These are phyloP conservation scores for Ascochyta koolunga DNA, from an alignment of 2,329 filamentous ascomycete genomes.

Conservation along the genomic window DNA sequence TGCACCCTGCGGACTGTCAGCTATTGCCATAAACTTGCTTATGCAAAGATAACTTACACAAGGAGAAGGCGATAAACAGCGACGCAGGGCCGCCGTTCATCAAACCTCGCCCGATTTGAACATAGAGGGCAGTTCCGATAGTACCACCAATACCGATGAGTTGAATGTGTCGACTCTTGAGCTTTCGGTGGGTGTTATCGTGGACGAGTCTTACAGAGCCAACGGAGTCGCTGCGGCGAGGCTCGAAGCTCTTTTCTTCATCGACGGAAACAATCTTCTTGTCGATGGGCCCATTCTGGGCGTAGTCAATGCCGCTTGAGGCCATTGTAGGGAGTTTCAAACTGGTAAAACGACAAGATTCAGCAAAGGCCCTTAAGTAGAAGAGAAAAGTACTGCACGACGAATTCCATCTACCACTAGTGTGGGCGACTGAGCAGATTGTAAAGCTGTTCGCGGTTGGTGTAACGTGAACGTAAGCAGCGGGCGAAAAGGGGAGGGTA, in stretches of 20 bases:
- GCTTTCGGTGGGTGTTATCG: constrained; percentile 52
- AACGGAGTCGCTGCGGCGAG: constrained; percentile 32
- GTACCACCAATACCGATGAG: constrained; percentile 55
- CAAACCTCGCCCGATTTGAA: constrained; percentile 54
- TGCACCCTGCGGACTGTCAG: constrained; percentile 42
- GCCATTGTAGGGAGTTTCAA: constrained; percentile 34
- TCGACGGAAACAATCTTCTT: constrained; percentile 21
- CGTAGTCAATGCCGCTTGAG: constrained; percentile 43
- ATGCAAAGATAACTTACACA: constrained; percentile 43
- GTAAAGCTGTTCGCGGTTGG: constrained; percentile 17
- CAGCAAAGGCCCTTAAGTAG: constrained; percentile 43
- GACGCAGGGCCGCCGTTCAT: constrained; percentile 56
- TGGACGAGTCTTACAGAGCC: constrained; percentile 38
- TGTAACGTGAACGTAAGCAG: constrained; percentile 11
- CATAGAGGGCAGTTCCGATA: constrained; percentile 56
- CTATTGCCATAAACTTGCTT: background rate
- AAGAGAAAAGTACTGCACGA: constrained; percentile 42
- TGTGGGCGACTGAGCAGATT: constrained; percentile 1
- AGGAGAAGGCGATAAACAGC: constrained; percentile 54
- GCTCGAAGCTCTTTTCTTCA: constrained; percentile 36
- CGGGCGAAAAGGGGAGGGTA: constrained; percentile 23
- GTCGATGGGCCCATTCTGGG: constrained; percentile 12
- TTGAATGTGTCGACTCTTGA: constrained; percentile 56
- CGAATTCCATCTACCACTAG: constrained; percentile 40
- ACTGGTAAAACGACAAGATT: constrained; percentile 14